Evolutionary conservation across 169 alveolate species (phyloP).

Genomic region (Cardiosporidium cionae): DNA sequence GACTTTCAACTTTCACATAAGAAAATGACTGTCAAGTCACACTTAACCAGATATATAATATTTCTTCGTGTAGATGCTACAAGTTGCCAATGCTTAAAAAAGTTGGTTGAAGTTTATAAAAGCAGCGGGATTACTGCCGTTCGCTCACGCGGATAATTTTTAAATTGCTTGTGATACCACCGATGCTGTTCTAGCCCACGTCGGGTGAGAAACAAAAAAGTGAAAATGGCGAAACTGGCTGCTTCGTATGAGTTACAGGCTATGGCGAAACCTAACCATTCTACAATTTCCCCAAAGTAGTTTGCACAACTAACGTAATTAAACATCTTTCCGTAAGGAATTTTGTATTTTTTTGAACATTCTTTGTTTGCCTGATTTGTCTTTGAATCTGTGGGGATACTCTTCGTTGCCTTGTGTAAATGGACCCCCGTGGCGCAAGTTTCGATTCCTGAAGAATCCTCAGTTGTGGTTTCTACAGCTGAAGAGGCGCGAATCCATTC

Average conservation of each 20-base stretch:
- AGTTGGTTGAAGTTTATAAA: not conserved
- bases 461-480: not conserved
- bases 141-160: not conserved
- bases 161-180: constrained; percentile 1
- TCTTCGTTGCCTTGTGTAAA: too few relatives aligned
- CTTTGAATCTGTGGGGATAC: too few relatives aligned
- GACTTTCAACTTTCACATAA: too few relatives aligned
- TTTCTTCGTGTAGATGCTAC: not conserved
- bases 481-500: not conserved
- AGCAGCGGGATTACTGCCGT: constrained; percentile 3
- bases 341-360: not conserved
- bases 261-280: constrained; percentile 9
- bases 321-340: not conserved
- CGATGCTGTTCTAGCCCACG: constrained; percentile 6
- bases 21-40: too few relatives aligned
- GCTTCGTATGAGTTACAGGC: not conserved
- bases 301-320: constrained; percentile 8
- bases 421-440: too few relatives aligned
- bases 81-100: not conserved
- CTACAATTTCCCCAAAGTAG: constrained; percentile 12
- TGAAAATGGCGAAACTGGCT: not conserved
- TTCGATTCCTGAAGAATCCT: not conserved
- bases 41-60: too few relatives aligned
- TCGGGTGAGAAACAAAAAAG: not conserved
- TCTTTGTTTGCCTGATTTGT: not conserved